Percentiles rank a stretch among this genome's conserved stretches.
These are phyloP conservation scores for Aethionema arabicum DNA, from an alignment of 345 rosid species.

Conservation along the genomic window DNA sequence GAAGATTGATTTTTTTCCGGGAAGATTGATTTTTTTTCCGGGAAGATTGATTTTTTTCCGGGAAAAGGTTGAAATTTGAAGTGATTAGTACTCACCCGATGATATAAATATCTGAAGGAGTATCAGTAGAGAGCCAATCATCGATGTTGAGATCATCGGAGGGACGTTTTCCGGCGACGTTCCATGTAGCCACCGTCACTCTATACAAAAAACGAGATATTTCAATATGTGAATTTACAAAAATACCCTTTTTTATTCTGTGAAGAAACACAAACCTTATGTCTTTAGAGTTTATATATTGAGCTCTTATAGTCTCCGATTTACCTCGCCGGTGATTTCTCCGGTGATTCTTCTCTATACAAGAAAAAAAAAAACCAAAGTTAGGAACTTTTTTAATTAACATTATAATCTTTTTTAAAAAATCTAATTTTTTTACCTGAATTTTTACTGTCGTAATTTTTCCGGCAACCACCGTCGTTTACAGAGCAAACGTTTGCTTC, in stretches of 20 bases:
- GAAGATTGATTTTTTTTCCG: too few species aligned
- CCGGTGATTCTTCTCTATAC: slow-evolving; percentile 41
- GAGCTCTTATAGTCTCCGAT: slow-evolving; percentile 92
- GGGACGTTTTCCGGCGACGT: slow-evolving; percentile 91
- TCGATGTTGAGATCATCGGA: slow-evolving; percentile 70
- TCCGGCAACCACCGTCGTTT: slow-evolving; percentile 13
- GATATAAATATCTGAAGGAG: slow-evolving; percentile 82
- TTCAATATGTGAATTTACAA: neutral
- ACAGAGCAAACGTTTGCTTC: slow-evolving; percentile 3
- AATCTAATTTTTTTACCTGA: slow-evolving; percentile 47
- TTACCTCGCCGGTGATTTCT: slow-evolving; percentile 82
- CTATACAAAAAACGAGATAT: slow-evolving; percentile 30
- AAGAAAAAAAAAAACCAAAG: neutral
- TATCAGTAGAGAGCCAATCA: slow-evolving; percentile 83
- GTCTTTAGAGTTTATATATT: slow-evolving; percentile 85
- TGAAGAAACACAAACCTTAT: slow-evolving; percentile 59
- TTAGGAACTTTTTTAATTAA: neutral
- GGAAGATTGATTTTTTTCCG: too few species aligned
- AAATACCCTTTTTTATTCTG: slow-evolving; percentile 21
- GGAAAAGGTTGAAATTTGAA: neutral
- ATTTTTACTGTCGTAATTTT: slow-evolving; percentile 40
- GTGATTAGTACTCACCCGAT: slow-evolving; percentile 57
- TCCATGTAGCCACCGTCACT: slow-evolving; percentile 89
- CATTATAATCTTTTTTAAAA: neutral
- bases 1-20: too few species aligned